Evolutionary conservation across 345 rosid genomes (phyloP), one percentile per base, ranked within the genome.

Genomic region (Lenwebbia sp.): DNA sequence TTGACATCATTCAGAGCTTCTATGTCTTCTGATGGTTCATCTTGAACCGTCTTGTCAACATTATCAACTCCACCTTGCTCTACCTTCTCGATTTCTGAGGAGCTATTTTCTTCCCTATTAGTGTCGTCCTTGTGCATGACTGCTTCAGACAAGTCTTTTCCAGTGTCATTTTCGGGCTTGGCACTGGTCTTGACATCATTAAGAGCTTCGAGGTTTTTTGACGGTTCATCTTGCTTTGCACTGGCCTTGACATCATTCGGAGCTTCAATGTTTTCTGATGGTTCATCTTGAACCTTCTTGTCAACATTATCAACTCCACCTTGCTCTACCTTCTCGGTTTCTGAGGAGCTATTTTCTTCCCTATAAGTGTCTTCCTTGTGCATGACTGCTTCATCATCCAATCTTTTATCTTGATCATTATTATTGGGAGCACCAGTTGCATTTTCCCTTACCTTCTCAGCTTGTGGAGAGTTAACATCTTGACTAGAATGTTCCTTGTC

Each of bases 171-270:
- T 41, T 88, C 87, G 49, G 62, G 25, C 86, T 88, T 54, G 83
- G 88, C 84, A 10, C 58, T 30, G 83, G 7, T 85, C 83, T 40
- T 17, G 60, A 54, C 70, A 70, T 76, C 54, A 78, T 87, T 88
- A 52, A 86, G 51, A 85, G 89, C 58, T 52, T 85, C 86, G n/a
- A 86, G 82, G 86, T 89, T 89, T 86, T 90, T 83, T n/a, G 82
- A 40, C 4, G 86, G 62, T 83, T 84, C 88, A 5, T 12, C 83
- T 85, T 85, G 87, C 21, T 51, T 50, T n/a, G 54, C 51, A 52
- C 49, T 22, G 26, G 33, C 50, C 51, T 54, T 47, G 62, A 28
- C 33, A 84, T 58, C 76, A 84, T 74, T 52, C 30, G 6, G 44
- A 85, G 26, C 37, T 28, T 85, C 37, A 23, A 26, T 5, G 6